Evolutionary conservation across 2,329 filamentous ascomycete genomes (phyloP).

Genomic region (Aspergillus arachidicola): DNA sequence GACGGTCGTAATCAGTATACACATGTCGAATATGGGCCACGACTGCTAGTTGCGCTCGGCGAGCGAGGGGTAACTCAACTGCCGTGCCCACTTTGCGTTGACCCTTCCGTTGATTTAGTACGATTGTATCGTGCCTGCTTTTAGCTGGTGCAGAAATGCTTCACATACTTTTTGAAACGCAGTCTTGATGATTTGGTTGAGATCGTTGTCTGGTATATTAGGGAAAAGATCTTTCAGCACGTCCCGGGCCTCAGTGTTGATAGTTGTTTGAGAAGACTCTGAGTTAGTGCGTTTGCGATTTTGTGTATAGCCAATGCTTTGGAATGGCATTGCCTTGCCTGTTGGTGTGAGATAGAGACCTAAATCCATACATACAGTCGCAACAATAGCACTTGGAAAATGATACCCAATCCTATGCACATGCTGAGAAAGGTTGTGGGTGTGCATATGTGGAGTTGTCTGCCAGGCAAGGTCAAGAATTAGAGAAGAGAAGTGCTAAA

Average conservation of each 20-base stretch:
- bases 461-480: conserved; percentile 29
- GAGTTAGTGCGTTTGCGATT: conserved; percentile 27
- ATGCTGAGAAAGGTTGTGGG: conserved; percentile 60
- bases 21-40: conserved; percentile 64
- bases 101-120: conserved; percentile 44
- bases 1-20: conserved; percentile 64
- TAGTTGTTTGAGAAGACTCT: conserved; percentile 46
- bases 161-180: conserved; percentile 60
- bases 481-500: conserved; percentile 12
- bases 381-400: conserved; percentile 63
- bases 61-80: conserved; percentile 55
- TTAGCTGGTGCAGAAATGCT: background rate
- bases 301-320: conserved; percentile 30
- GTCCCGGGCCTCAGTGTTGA: conserved; percentile 60
- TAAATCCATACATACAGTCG: conserved; percentile 55
- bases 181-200: conserved; percentile 60
- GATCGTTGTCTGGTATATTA: conserved; percentile 61
- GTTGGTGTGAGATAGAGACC: conserved; percentile 49
- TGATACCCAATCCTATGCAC: conserved; percentile 65
- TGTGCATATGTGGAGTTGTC: conserved; percentile 54
- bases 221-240: conserved; percentile 65
- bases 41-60: conserved; percentile 63
- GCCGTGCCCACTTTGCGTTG: conserved; percentile 61
- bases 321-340: conserved; percentile 50
- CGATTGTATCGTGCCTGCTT: conserved; percentile 12